These are phyloP conservation scores for Tremella yokohamensis DNA, from an alignment of 768 basidiomycete genomes.

Conservation along the genomic window DNA sequence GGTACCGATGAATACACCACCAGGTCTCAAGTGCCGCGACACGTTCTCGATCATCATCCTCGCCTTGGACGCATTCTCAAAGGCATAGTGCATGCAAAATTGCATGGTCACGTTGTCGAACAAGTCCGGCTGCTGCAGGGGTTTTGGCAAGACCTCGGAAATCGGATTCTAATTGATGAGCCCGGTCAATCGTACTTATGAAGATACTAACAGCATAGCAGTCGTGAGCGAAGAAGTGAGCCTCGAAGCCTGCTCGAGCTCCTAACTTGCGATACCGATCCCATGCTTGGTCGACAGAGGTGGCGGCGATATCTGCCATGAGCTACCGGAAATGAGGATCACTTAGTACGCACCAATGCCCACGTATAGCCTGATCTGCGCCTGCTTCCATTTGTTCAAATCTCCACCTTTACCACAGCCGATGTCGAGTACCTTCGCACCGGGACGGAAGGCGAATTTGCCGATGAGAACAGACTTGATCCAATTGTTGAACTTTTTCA, in stretches of 20 bases:
- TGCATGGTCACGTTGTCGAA: conserved; percentile 98
- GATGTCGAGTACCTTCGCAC: conserved; percentile 85
- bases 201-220: conserved; percentile 63
- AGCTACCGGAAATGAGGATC: neutral
- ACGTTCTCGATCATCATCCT: conserved; percentile 92
- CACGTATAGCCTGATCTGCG: conserved; percentile 70
- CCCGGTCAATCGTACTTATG: neutral
- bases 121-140: conserved; percentile 58
- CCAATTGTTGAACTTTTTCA: conserved; percentile 99
- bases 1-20: conserved; percentile 95
- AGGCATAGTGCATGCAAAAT: conserved; percentile 99
- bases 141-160: conserved; percentile 64
- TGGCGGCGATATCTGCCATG: conserved; percentile 72
- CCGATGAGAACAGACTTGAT: conserved; percentile 95
- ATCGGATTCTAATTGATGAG: conserved; percentile 58
- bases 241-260: conserved; percentile 62
- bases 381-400: conserved; percentile 89
- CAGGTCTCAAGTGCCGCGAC: conserved; percentile 67
- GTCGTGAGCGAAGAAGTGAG: conserved; percentile 78
- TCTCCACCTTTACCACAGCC: conserved; percentile 99
- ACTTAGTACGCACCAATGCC: conserved; percentile 65
- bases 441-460: conserved; percentile 69
- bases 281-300: conserved; percentile 86
- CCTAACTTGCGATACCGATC: conserved; percentile 59
- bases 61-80: conserved; percentile 81